Percentiles rank a stretch among this genome's conserved stretches.
Conservation (phyloP, 495 filamentous ascomycete genomes). For the Copromyces sp. region DNA sequence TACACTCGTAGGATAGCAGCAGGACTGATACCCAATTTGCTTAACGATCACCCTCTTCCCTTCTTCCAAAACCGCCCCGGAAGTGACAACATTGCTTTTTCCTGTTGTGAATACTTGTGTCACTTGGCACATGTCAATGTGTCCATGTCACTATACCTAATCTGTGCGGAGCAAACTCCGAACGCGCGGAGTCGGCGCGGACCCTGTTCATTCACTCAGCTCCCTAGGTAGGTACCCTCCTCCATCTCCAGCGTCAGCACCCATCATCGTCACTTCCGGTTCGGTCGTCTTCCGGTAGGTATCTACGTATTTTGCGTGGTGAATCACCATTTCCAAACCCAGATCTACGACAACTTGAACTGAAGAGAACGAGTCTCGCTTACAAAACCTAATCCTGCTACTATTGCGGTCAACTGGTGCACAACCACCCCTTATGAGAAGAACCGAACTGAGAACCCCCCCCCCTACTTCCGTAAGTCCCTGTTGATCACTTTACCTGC, state of each 20-base stretch:
- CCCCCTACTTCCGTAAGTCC: neutral
- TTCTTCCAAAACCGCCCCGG: neutral
- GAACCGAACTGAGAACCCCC: neutral
- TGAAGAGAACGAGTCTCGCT: neutral
- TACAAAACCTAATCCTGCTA: neutral
- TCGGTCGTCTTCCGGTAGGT: no score
- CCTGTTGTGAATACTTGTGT: neutral
- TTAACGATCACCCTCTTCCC: neutral
- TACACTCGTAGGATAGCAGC: neutral
- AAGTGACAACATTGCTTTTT: neutral
- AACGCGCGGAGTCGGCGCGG: neutral
- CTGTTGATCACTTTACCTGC: neutral
- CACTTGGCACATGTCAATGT: neutral
- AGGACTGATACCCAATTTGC: neutral
- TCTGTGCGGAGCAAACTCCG: neutral
- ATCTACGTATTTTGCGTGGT: no score
- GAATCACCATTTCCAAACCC: neutral
- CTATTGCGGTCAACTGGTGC: neutral
- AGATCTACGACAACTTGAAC: neutral
- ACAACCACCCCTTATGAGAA: neutral
- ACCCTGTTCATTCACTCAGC: neutral
- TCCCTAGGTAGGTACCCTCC: neutral
- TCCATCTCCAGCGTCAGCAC: neutral
- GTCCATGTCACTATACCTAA: neutral
- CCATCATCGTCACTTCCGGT: neutral